Percentiles rank a stretch among this genome's conserved stretches.
These are phyloP conservation scores for Ascochyta lentis DNA, from an alignment of 2,329 filamentous ascomycete genomes.

Conservation along the genomic window DNA sequence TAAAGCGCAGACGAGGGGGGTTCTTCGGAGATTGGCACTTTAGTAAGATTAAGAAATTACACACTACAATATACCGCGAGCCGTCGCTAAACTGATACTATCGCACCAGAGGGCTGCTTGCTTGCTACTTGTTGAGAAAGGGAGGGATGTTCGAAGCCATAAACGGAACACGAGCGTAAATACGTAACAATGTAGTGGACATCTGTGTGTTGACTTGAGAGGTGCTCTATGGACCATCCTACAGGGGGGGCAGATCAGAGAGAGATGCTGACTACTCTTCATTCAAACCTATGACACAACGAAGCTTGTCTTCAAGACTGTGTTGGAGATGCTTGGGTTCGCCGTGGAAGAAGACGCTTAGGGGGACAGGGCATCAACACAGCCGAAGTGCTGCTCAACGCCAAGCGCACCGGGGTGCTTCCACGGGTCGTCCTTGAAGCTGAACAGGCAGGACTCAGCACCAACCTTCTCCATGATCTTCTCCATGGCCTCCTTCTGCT, in stretches of 20 bases:
- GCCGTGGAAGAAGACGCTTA: neutral
- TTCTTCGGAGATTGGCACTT: slow-evolving; percentile 2
- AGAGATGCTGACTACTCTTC: neutral
- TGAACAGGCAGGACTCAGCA: slow-evolving; percentile 79
- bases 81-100: slow-evolving; percentile 5
- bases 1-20: neutral
- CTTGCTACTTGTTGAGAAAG: slow-evolving; percentile 6
- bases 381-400: slow-evolving; percentile 85
- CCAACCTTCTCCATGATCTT: slow-evolving; percentile 72
- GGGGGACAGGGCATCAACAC: slow-evolving; percentile 56
- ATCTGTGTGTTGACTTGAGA: slow-evolving; percentile 1
- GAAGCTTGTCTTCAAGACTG: too few species aligned
- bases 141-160: slow-evolving; percentile 5
- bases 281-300: neutral
- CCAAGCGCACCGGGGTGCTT: slow-evolving; percentile 72
- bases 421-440: slow-evolving; percentile 80
- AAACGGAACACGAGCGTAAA: slow-evolving; percentile 12
- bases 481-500: slow-evolving; percentile 77
- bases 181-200: slow-evolving; percentile 10
- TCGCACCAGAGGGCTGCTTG: neutral
- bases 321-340: too few species aligned
- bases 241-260: neutral
- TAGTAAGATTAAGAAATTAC: slow-evolving; percentile 17
- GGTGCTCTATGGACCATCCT: slow-evolving; percentile 1
- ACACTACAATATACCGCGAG: slow-evolving; percentile 17